Percentiles rank a stretch among this genome's conserved stretches.
phyloP scores from a whole-genome alignment of 2,329 filamentous ascomycete species.

The Penicillium janthinellum region DNA sequence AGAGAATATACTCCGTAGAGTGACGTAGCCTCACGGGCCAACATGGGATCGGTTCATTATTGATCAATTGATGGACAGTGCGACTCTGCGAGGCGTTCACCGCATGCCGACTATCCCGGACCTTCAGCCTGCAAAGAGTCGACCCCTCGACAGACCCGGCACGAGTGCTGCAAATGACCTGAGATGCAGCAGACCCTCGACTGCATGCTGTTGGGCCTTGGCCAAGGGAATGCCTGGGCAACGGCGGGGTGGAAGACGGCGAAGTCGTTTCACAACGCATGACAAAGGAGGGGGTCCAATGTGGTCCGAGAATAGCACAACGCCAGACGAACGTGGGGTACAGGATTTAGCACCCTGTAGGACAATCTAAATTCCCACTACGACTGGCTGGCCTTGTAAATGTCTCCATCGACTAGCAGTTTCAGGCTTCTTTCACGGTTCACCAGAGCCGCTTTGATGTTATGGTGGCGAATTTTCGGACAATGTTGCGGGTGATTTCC shows the following conservation, averaged over 20 bases:
- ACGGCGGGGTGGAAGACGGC: neutral
- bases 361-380: slow-evolving; percentile 6
- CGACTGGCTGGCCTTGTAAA: slow-evolving; percentile 10
- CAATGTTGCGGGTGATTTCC: neutral
- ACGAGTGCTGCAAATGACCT: slow-evolving; percentile 1
- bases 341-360: slow-evolving; percentile 5
- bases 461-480: slow-evolving; percentile 12
- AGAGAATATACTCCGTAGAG: slow-evolving; percentile 6
- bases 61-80: neutral
- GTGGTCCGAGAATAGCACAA: slow-evolving; percentile 19
- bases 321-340: slow-evolving; percentile 17
- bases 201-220: slow-evolving; percentile 8
- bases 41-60: slow-evolving; percentile 10
- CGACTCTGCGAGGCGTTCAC: neutral
- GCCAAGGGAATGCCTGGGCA: neutral
- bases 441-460: slow-evolving; percentile 15
- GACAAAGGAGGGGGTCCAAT: neutral
- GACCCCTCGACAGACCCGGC: neutral
- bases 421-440: slow-evolving; percentile 10
- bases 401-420: slow-evolving; percentile 20
- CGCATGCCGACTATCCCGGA: neutral
- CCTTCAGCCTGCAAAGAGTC: neutral
- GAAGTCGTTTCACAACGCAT: slow-evolving; percentile 14
- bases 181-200: neutral
- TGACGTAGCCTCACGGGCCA: slow-evolving; percentile 28